Evolutionary conservation across 352 stramenopile genomes (phyloP), one percentile per base, ranked within the genome.

Genomic region (Thalassiosira exigua): DNA sequence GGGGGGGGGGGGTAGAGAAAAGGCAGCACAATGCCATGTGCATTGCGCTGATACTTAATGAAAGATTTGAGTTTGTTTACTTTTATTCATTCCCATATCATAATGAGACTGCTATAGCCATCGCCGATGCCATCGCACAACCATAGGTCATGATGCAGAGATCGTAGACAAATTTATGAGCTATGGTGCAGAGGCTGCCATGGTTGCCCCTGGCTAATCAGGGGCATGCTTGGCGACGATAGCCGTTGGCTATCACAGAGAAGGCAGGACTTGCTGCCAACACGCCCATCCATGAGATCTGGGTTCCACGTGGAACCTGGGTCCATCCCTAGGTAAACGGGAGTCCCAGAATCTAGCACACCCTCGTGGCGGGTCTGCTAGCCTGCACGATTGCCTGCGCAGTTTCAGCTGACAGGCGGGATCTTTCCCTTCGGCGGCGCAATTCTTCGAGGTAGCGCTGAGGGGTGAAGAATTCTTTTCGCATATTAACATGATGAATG

Each of bases 401-500:
- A 9, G 17, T 9, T 17, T 46, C 36, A 17, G 36, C 9, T 17
- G 7, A 9, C 36, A 46, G 36, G 36, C 36, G 36, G 7, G 36
- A 9, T 46, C 17, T 46, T 17, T 46, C 36, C 36, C 36, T 46
- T 17, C 36, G 36, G 36, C 36, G 36, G 36, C n/a, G n/a, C n/a
- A n/a, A n/a, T n/a, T n/a, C n/a, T n/a, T n/a, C n/a, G n/a, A n/a
- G n/a, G n/a, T n/a, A n/a, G n/a, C n/a, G n/a, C n/a, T n/a, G n/a
- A n/a, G n/a, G n/a, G n/a, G n/a, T n/a, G n/a, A n/a, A n/a, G n/a
- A 36, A 27, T 26, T 29, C 22, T n/a, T n/a, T n/a, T n/a, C 70
- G 1, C 27, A 57, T 69, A 4, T 44, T 26, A 5, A 1, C 1
- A 26, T 79, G 70, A 68, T 79, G 70, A 5, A 41, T 9, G 0